Percentiles rank a stretch among this genome's conserved stretches.
Conservation (phyloP, 352 stramenopile genomes). For the Pythium biforme region DNA sequence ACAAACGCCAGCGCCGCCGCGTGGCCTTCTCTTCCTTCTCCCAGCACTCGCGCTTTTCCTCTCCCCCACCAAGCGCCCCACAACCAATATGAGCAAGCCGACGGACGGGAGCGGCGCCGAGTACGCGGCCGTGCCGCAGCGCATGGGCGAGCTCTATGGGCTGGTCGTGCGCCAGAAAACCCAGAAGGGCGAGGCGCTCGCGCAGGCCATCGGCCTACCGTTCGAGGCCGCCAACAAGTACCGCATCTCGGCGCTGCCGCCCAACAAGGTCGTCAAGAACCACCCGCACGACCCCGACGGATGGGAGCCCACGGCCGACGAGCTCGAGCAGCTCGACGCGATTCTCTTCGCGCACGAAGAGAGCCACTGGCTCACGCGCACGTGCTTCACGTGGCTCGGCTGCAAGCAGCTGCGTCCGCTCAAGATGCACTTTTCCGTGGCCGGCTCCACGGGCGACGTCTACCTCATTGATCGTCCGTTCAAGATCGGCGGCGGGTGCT, state of each 20-base stretch:
- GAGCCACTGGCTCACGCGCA: slow-evolving; percentile 35
- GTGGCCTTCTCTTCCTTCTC: no score
- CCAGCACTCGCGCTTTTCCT: not conserved
- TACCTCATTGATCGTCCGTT: slow-evolving; percentile 46
- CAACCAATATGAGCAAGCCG: slow-evolving; percentile 20
- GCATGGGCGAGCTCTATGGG: slow-evolving; percentile 35
- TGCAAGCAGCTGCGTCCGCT: slow-evolving; percentile 42
- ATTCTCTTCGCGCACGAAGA: slow-evolving; percentile 51
- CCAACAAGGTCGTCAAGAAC: slow-evolving; percentile 55
- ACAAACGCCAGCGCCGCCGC: no score
- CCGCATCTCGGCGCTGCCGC: slow-evolving; percentile 40
- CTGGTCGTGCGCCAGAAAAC: slow-evolving; percentile 57
- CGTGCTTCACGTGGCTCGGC: slow-evolving; percentile 36
- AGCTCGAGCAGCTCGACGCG: slow-evolving; percentile 48
- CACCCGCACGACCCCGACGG: slow-evolving; percentile 39
- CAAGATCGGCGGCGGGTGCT: slow-evolving; percentile 34
- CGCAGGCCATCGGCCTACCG: slow-evolving; percentile 49
- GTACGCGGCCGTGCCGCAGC: slow-evolving; percentile 34
- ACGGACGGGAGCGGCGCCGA: slow-evolving; percentile 6
- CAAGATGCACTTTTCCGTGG: slow-evolving; percentile 44
- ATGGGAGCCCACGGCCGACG: slow-evolving; percentile 42
- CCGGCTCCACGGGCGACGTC: slow-evolving; percentile 36
- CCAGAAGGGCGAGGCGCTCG: slow-evolving; percentile 44
- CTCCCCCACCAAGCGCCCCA: not conserved
- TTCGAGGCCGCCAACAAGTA: slow-evolving; percentile 69